phyloP scores from a whole-genome alignment of 2,329 filamentous ascomycete species.

The Epichloe glyceriae region DNA sequence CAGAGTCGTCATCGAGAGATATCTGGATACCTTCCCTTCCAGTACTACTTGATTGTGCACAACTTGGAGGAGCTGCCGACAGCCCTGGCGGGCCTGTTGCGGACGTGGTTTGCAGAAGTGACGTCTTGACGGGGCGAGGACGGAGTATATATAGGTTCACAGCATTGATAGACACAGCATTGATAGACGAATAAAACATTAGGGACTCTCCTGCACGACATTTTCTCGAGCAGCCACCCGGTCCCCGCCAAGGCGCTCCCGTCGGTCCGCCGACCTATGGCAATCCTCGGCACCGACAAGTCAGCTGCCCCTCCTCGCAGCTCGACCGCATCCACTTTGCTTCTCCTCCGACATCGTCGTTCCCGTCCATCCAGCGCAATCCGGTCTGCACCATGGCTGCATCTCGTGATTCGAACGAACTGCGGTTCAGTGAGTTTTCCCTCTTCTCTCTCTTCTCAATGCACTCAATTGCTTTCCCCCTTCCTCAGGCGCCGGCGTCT shows the following conservation, averaged over 20 bases:
- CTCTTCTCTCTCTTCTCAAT: neutral
- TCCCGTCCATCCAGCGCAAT: neutral
- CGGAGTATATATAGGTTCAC: too few relatives aligned
- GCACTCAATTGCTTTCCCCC: neutral
- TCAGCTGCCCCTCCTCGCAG: neutral
- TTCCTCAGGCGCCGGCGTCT: too few relatives aligned
- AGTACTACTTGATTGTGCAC: slow-evolving; percentile 90
- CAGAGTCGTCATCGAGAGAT: slow-evolving; percentile 71
- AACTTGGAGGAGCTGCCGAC: slow-evolving; percentile 83
- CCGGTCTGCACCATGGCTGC: slow-evolving; percentile 5
- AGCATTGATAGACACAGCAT: neutral
- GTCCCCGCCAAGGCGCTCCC: too few relatives aligned
- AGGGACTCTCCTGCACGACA: too few relatives aligned
- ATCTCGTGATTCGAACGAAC: slow-evolving; percentile 4
- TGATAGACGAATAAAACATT: neutral
- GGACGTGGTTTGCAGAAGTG: slow-evolving; percentile 86
- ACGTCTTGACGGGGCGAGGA: slow-evolving; percentile 22
- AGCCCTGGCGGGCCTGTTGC: slow-evolving; percentile 74
- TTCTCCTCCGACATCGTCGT: neutral
- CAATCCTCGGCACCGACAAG: neutral
- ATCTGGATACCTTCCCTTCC: slow-evolving; percentile 91
- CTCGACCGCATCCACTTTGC: neutral
- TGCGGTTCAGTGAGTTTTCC: slow-evolving; percentile 22
- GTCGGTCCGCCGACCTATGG: neutral
- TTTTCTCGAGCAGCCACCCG: too few relatives aligned